Evolutionary conservation across 371 early-diverging fungal species (phyloP), one percentile per base, ranked within the genome.

Genomic region (Mortierella sp.): DNA sequence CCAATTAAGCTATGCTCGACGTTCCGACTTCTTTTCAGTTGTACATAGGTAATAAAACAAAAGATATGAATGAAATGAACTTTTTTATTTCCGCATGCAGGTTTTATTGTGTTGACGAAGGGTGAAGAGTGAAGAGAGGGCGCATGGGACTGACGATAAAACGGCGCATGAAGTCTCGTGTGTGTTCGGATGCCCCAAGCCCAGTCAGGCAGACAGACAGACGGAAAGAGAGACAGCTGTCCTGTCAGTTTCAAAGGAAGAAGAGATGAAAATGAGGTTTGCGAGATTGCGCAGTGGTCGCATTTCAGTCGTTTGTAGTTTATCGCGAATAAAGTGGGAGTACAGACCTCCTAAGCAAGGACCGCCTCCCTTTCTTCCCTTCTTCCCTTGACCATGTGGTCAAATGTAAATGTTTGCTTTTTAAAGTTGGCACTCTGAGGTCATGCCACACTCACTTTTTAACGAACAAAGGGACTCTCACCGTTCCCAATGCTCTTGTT

Each of bases 151-250:
- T 58, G 29, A 11, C 14, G 1, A 46, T 41, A n/a, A n/a, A 58
- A 12, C 12, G 58, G 58, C 58, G 58, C 58, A 58, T 58, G 58
- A 58, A 58, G 58, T 58, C 58, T 14, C 58, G 58, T 58, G 58
- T 8, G 11, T 58, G 3, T 51, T 58, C 14, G 27, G 58, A 58
- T 58, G 27, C 29, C 29, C 58, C 58, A 58, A 27, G 58, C 12
- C 58, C 58, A 58, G 58, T 11, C 58, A 16, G 18, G 5, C 18
- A 51, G 49, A 16, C 18, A 18, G 49, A 46, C 46, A 46, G 46
- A 41, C 41, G 4, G 41, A 41, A 1, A 48, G 48, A 48, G 48
- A 48, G 48, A 48, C 48, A 48, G 48, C 48, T 48, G 48, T 14
- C 12, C 51, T 51, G 51, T 21, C 51, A 3, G 18, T 51, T 7